Evolutionary conservation across 495 filamentous ascomycete genomes (phyloP).

Genomic region (Talaromyces thailandensis): DNA sequence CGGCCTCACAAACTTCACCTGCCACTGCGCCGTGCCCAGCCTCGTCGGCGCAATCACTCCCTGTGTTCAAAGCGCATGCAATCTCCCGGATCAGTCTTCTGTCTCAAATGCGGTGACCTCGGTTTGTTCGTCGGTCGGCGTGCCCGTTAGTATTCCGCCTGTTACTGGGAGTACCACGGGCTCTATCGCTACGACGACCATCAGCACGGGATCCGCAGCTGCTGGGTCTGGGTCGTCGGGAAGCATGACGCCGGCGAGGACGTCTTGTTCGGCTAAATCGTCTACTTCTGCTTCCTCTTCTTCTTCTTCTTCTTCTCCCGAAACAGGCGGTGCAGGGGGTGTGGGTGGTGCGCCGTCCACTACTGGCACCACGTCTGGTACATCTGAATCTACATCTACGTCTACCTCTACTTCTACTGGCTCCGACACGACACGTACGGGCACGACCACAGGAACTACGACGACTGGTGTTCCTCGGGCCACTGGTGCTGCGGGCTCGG

Average conservation of each 20-base stretch:
- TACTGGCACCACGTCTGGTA: constrained; percentile 7
- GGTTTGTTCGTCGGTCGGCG: constrained; percentile 25
- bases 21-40: constrained; percentile 39
- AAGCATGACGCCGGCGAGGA: not conserved
- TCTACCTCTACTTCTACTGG: constrained; percentile 8
- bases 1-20: constrained; percentile 36
- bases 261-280: not conserved
- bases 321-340: too few species aligned
- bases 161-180: constrained; percentile 12
- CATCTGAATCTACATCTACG: not conserved
- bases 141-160: constrained; percentile 30
- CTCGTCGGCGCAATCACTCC: constrained; percentile 31
- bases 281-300: constrained; percentile 7
- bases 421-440: constrained; percentile 1
- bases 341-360: not conserved
- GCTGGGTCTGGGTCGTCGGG: too few species aligned
- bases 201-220: too few species aligned
- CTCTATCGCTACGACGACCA: not conserved
- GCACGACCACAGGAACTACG: not conserved
- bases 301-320: constrained; percentile 8
- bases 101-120: constrained; percentile 27
- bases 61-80: constrained; percentile 36
- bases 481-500: not conserved
- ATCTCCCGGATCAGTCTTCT: constrained; percentile 26
- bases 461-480: not conserved